Evolutionary conservation across 345 rosid genomes (phyloP).

Genomic region (Leavenworthia alabamica): DNA sequence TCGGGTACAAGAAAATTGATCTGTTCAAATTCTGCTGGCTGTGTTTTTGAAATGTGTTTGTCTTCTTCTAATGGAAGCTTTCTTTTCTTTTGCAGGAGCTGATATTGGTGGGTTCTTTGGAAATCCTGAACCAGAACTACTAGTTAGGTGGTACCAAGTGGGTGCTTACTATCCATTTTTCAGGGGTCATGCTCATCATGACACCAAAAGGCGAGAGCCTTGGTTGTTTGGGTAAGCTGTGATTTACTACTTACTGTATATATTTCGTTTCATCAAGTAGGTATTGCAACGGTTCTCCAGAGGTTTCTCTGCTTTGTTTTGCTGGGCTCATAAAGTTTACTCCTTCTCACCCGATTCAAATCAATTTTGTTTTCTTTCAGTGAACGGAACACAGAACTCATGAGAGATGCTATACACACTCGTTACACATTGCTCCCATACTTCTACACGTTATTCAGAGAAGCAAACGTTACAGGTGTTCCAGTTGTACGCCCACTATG

Average conservation of each 20-base stretch:
- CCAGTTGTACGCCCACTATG: conserved; percentile 88
- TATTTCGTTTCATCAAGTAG: not conserved
- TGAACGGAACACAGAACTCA: conserved; percentile 70
- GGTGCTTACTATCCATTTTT: conserved; percentile 99
- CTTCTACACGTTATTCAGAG: conserved; percentile 91
- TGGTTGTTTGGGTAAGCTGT: conserved; percentile 86
- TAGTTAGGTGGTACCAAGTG: conserved; percentile 97
- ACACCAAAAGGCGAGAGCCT: conserved; percentile 96
- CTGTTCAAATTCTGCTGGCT: not conserved
- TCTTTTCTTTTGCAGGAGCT: conserved; percentile 53
- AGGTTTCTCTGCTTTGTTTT: conserved; percentile 2
- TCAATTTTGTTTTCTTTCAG: conserved; percentile 37
- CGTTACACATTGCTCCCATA: conserved; percentile 90
- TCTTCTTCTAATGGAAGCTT: not conserved
- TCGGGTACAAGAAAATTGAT: conserved; percentile 44
- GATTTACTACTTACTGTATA: not conserved
- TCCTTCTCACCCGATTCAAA: not conserved
- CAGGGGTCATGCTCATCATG: conserved; percentile 97
- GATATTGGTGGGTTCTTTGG: conserved; percentile 98
- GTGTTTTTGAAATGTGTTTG: not conserved
- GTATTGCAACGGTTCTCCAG: not conserved
- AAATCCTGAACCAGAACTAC: conserved; percentile 82
- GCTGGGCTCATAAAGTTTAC: not conserved
- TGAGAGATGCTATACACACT: conserved; percentile 79
- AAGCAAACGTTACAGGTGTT: conserved; percentile 79